Percentiles rank a stretch among this genome's conserved stretches.
These are phyloP conservation scores for Naganishia kalamii DNA, from an alignment of 768 basidiomycete genomes.

Conservation along the genomic window DNA sequence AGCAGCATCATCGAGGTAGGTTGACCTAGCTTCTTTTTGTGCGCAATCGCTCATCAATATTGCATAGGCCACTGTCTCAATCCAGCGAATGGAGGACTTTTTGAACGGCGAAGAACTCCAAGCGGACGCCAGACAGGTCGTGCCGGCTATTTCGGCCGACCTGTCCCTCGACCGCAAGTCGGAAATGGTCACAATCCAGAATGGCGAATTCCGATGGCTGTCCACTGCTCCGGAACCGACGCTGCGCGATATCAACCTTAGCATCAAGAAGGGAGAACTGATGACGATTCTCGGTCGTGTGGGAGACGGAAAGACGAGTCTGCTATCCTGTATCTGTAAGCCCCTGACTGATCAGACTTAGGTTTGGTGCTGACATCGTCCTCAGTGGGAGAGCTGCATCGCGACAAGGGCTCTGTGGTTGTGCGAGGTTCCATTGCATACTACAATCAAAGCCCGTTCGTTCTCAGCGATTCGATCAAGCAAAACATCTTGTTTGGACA, in stretches of 20 bases:
- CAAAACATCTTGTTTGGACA: constrained; percentile 92
- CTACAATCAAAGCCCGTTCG: constrained; percentile 83
- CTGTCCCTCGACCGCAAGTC: constrained; percentile 38
- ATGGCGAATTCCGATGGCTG: constrained; percentile 77
- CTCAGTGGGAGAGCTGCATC: constrained; percentile 72
- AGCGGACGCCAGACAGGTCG: constrained; percentile 60
- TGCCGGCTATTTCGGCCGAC: constrained; percentile 10
- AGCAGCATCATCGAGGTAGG: constrained; percentile 62
- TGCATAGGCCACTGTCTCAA: constrained; percentile 62
- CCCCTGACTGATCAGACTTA: constrained; percentile 21
- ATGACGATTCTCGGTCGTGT: constrained; percentile 81
- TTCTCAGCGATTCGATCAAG: constrained; percentile 74
- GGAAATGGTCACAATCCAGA: constrained; percentile 62
- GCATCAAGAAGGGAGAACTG: constrained; percentile 73
- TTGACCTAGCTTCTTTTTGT: background rate
- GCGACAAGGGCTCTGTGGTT: constrained; percentile 64
- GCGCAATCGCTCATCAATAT: background rate
- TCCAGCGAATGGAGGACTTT: constrained; percentile 69
- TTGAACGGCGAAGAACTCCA: constrained; percentile 75
- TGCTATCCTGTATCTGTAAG: constrained; percentile 27
- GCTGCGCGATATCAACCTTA: constrained; percentile 69
- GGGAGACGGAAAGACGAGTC: constrained; percentile 65
- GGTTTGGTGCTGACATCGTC: constrained; percentile 55
- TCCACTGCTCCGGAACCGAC: constrained; percentile 51
- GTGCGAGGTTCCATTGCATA: constrained; percentile 70